Evolutionary conservation across 2,329 filamentous ascomycete genomes (phyloP), one percentile per base, ranked within the genome.

Genomic region (Fusarium caatingaense): DNA sequence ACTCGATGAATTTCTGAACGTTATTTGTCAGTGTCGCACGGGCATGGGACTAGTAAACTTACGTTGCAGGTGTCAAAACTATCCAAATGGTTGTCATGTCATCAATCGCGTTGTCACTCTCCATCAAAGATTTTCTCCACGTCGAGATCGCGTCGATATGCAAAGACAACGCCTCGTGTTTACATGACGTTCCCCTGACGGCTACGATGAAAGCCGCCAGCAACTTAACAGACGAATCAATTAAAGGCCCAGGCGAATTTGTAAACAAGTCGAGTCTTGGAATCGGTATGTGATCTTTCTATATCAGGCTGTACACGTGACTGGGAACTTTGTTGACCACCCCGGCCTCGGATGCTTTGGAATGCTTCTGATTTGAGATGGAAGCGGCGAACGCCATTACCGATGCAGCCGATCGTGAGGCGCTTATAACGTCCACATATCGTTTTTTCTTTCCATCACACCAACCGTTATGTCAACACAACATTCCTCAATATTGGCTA

Each of bases 1-100:
- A n/a, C 18, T 37, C 18, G 34, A 37, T n/a, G 2, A 11, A 18
- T 37, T n/a, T n/a, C 9, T 37, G 16, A n/a, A 37, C 34, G 34
- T n/a, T 37, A 12, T n/a, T 12, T 37, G 34, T n/a, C 18, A 37
- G 10, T n/a, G 11, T 7, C 10, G 34, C 34, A 37, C 18, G 10
- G 18, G 3, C 34, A 7, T 37, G 18, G 18, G 18, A 6, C 18
- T 37, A n/a, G 3, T n/a, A 6, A 12, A n/a, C 34, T 37, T 7
- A n/a, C 10, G 12, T n/a, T n/a, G 10, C 10, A n/a, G 6, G 10
- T 37, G 2, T n/a, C 18, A n/a, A 37, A n/a, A 37, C n/a, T 11
- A 37, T 5, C 2, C 5, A 25, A 1, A 23, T 12, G 0, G 6
- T 6, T 1, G 21, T 11, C 16, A 18, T 23, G 2, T 18, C n/a